These are phyloP conservation scores for Abrus pulchellus DNA, from an alignment of 306 rosid species.

Conservation along the genomic window DNA sequence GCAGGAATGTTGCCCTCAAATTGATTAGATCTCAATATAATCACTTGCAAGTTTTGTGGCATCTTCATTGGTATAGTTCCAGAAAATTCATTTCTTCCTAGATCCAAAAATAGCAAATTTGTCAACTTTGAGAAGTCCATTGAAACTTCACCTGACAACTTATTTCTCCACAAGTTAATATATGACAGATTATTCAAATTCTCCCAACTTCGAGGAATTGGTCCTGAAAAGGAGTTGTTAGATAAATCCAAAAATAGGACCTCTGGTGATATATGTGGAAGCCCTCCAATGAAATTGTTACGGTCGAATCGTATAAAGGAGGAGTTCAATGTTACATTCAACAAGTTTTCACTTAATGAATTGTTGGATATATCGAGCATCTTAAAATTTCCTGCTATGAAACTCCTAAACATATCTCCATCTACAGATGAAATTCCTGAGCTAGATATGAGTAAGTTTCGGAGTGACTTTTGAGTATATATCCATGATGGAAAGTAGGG, in stretches of 20 bases:
- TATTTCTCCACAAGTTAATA: conserved; percentile 3
- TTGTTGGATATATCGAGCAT: not conserved
- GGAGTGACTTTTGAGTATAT: conserved; percentile 17
- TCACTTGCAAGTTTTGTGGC: not conserved
- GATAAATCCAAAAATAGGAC: not conserved
- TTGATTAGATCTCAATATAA: conserved; percentile 22
- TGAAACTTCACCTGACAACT: conserved; percentile 4
- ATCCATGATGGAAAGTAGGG: conserved; percentile 17
- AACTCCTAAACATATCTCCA: not conserved
- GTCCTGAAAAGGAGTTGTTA: conserved; percentile 26
- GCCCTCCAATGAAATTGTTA: conserved; percentile 20
- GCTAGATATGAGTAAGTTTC: fast-evolving
- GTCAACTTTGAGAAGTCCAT: not conserved
- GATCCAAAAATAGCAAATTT: fast-evolving
- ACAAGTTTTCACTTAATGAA: conserved; percentile 12
- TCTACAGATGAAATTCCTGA: not conserved
- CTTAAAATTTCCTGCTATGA: not conserved
- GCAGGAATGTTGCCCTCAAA: conserved; percentile 29
- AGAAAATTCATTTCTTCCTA: conserved; percentile 5
- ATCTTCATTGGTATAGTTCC: not conserved
- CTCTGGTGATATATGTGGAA: not conserved
- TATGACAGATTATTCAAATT: fast-evolving
- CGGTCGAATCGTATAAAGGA: fast-evolving
- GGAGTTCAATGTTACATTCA: not conserved
- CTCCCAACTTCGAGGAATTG: conserved; percentile 28